phyloP scores from a whole-genome alignment of 164 flowering plant genomes.

The Chimonanthus praecox region DNA sequence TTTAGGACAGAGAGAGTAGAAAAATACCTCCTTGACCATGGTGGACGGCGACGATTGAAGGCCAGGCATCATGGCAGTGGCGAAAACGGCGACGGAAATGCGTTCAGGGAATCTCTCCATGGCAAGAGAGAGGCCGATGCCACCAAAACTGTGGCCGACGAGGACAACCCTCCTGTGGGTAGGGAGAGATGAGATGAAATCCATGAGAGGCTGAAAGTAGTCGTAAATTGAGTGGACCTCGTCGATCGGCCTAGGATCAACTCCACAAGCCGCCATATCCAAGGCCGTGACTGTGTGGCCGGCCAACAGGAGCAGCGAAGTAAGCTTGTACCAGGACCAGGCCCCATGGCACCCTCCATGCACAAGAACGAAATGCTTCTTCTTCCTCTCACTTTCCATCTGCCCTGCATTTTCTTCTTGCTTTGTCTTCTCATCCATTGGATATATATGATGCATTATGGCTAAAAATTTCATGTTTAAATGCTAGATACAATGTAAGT shows the following conservation, averaged over 20 bases:
- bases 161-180: constrained; percentile 27
- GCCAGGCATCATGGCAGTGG: constrained; percentile 31
- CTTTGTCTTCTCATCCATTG: not conserved
- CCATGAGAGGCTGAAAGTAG: constrained; percentile 33
- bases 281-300: constrained; percentile 40
- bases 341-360: constrained; percentile 62
- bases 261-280: constrained; percentile 40
- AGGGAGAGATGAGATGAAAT: constrained; percentile 26
- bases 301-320: constrained; percentile 26
- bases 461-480: too few relatives aligned
- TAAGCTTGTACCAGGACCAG: constrained; percentile 57
- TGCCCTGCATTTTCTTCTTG: not conserved
- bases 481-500: too few relatives aligned
- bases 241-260: constrained; percentile 10
- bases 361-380: constrained; percentile 45
- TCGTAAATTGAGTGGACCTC: constrained; percentile 19
- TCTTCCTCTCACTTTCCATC: not conserved
- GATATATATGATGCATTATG: too few relatives aligned
- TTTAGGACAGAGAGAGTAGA: too few relatives aligned
- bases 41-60: not conserved
- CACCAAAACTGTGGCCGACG: constrained; percentile 43
- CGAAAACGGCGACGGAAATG: constrained; percentile 29
- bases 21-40: not conserved
- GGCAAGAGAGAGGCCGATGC: constrained; percentile 25
- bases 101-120: constrained; percentile 37